These are phyloP conservation scores for Carex parvula DNA, from an alignment of 176 grass and related monocot genomes.

Conservation along the genomic window DNA sequence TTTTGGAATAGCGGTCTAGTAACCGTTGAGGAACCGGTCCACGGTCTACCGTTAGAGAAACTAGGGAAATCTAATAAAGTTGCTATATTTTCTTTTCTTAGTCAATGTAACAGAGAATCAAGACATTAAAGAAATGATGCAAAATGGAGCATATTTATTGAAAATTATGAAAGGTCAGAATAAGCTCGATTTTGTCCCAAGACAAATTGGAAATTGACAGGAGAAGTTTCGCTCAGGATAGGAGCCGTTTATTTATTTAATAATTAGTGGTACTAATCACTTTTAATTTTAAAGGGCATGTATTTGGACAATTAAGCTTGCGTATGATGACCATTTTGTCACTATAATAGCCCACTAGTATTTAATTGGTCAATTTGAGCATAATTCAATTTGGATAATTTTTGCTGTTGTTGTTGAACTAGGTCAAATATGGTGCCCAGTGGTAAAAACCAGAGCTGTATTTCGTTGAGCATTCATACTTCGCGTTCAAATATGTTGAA, in stretches of 20 bases:
- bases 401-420: neutral
- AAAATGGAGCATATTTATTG: neutral
- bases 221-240: neutral
- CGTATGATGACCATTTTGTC: neutral
- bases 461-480: neutral
- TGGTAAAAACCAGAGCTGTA: neutral
- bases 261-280: neutral
- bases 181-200: neutral
- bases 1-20: neutral
- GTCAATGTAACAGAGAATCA: too few relatives aligned
- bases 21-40: neutral
- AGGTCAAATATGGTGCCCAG: neutral
- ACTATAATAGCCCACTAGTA: neutral
- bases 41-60: neutral
- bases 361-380: neutral
- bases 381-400: neutral
- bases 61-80: too few relatives aligned
- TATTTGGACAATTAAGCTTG: neutral
- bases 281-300: neutral
- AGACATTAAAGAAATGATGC: too few relatives aligned
- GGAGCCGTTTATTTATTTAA: neutral
- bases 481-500: too few relatives aligned
- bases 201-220: neutral
- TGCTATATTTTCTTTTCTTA: too few relatives aligned
- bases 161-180: conserved; percentile 3